A percentile compares a stretch with the other conserved stretches of the same genome.
phyloP scores from a whole-genome alignment of 2,329 filamentous ascomycete genomes.

The Ophiostoma sp. region DNA sequence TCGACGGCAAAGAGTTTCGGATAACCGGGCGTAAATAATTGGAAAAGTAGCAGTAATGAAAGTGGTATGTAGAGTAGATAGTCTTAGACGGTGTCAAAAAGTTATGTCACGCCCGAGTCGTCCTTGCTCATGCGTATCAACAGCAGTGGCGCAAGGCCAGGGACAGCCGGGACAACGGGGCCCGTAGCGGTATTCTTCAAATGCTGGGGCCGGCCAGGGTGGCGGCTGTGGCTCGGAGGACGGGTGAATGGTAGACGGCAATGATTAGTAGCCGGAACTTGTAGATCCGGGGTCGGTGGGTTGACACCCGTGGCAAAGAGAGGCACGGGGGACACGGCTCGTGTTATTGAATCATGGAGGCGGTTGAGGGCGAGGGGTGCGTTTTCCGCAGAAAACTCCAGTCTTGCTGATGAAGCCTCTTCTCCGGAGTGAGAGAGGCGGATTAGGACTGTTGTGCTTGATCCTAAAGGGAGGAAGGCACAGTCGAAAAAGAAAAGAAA shows the following conservation, averaged over 20 bases:
- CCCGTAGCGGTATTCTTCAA: not conserved
- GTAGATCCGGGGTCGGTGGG: not conserved
- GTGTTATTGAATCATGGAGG: conserved; percentile 50
- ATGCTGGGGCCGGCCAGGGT: not conserved
- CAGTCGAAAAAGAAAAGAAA: not conserved
- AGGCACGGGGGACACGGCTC: conserved; percentile 26
- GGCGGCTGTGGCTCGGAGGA: conserved; percentile 29
- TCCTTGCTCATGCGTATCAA: conserved; percentile 39
- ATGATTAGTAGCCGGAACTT: not conserved
- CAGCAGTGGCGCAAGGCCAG: conserved; percentile 33
- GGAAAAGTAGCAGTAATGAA: not conserved
- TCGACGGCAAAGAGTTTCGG: not conserved
- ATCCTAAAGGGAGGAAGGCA: no score
- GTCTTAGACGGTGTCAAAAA: not conserved
- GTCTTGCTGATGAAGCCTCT: conserved; percentile 23
- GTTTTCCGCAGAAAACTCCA: conserved; percentile 26
- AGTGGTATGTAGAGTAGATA: not conserved
- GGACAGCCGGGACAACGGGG: conserved; percentile 31
- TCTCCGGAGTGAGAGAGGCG: not conserved
- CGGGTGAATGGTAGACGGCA: not conserved
- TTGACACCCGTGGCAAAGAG: conserved; percentile 17
- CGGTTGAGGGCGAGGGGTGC: not conserved
- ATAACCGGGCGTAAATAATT: not conserved
- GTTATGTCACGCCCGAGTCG: conserved; percentile 42
- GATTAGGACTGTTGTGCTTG: not conserved